These are phyloP conservation scores for Lachnellula hyalina DNA, from an alignment of 2,329 filamentous ascomycete species.

Conservation along the genomic window DNA sequence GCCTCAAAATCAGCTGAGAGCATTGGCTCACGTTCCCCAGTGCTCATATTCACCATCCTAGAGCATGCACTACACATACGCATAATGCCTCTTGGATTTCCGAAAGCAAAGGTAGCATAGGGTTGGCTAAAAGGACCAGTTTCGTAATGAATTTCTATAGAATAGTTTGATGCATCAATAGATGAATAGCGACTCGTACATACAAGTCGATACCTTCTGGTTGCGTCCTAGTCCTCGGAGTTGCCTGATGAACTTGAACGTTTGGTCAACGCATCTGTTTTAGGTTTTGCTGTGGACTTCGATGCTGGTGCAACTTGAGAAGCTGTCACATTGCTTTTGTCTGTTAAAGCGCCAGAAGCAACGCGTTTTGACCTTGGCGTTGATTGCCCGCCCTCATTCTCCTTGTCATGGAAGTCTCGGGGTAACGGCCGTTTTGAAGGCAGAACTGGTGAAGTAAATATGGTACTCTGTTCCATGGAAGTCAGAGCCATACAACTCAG, in stretches of 20 bases:
- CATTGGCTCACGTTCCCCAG: neutral
- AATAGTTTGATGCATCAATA: neutral
- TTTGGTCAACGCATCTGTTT: neutral
- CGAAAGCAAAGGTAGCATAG: conserved; percentile 5
- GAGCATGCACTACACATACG: neutral
- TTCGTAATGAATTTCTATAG: neutral
- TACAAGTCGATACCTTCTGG: neutral
- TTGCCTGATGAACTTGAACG: neutral
- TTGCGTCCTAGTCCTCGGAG: neutral
- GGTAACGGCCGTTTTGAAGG: too few relatives aligned
- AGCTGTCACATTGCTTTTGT: too few relatives aligned
- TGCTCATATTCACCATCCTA: neutral
- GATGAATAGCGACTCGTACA: neutral
- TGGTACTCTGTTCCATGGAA: too few relatives aligned
- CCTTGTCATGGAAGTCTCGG: too few relatives aligned
- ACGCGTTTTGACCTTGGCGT: too few relatives aligned
- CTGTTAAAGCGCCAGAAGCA: too few relatives aligned
- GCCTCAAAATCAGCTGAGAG: neutral
- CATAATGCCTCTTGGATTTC: conserved; percentile 5
- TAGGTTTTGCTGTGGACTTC: neutral
- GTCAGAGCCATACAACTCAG: too few relatives aligned
- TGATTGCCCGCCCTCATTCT: too few relatives aligned
- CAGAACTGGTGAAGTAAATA: too few relatives aligned
- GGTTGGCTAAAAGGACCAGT: neutral
- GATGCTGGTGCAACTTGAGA: neutral